Evolutionary conservation across 371 early-diverging fungal genomes (phyloP).

Genomic region (Mortierella sp.): DNA sequence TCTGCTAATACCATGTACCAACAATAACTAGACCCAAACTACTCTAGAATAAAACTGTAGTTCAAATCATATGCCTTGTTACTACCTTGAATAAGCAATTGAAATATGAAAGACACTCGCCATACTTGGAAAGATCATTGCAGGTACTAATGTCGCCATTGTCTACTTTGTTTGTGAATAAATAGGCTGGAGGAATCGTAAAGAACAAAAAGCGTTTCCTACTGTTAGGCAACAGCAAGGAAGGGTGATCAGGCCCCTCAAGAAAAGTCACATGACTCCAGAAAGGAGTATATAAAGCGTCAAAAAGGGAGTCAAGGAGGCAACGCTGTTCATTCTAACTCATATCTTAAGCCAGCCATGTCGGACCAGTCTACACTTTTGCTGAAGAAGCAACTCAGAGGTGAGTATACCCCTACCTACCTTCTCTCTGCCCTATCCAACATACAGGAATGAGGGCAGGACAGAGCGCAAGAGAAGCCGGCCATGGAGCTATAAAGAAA

Average conservation of each 20-base stretch:
- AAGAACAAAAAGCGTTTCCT: too few species aligned
- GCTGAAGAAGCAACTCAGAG: constrained; percentile 69
- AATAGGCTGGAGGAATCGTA: background rate
- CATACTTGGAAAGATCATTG: too few species aligned
- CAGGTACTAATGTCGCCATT: background rate
- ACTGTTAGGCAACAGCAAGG: too few species aligned
- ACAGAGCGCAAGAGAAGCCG: background rate
- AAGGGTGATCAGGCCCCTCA: background rate
- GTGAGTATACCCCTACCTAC: constrained; percentile 36
- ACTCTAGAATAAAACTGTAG: background rate
- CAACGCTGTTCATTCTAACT: background rate
- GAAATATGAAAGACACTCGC: too few species aligned
- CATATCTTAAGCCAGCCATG: constrained; percentile 9
- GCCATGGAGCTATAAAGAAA: background rate
- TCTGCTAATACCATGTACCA: constrained; percentile 11
- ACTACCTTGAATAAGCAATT: background rate
- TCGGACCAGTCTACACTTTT: constrained; percentile 58
- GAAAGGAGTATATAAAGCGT: background rate
- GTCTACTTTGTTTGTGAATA: background rate
- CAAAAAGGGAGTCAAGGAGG: background rate
- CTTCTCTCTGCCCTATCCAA: background rate
- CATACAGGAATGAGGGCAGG: background rate
- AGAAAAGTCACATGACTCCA: background rate
- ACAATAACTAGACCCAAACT: background rate
- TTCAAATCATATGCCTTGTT: background rate